Conservation (phyloP, 495 filamentous ascomycete species). For the Barbatosphaeria neglecta region DNA sequence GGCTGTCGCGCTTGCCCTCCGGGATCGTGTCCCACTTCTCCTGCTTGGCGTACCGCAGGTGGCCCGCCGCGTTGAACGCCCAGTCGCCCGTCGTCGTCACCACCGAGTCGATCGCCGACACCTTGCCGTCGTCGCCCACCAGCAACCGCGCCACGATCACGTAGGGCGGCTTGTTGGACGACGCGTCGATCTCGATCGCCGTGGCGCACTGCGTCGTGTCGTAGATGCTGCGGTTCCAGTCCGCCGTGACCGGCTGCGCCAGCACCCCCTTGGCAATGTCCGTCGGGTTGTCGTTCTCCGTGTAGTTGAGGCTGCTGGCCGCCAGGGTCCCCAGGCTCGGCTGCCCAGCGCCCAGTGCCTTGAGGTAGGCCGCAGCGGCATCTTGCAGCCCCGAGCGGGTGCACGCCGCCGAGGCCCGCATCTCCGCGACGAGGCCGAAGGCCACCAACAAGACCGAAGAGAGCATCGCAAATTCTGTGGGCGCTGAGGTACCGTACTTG, state of each 20-base stretch:
- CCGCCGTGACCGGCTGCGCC: slow-evolving; percentile 26
- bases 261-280: slow-evolving; percentile 27
- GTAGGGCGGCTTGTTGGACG: slow-evolving; percentile 20
- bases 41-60: slow-evolving; percentile 15
- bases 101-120: slow-evolving; percentile 20
- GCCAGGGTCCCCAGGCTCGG: slow-evolving; percentile 4
- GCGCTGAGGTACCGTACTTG: too few species aligned
- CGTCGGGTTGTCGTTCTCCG: slow-evolving; percentile 21
- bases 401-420: slow-evolving; percentile 12
- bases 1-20: slow-evolving; percentile 19
- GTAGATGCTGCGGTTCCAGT: slow-evolving; percentile 31
- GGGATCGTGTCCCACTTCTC: slow-evolving; percentile 27
- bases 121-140: slow-evolving; percentile 8
- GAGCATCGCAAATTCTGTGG: too few species aligned
- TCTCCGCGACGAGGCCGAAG: slow-evolving; percentile 6
- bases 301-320: slow-evolving; percentile 13
- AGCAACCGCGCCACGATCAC: slow-evolving; percentile 26
- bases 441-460: too few species aligned
- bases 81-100: slow-evolving; percentile 22
- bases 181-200: slow-evolving; percentile 36
- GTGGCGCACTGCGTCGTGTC: slow-evolving; percentile 34
- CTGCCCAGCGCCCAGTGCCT: slow-evolving; percentile 9
- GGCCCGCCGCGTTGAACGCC: slow-evolving; percentile 24
- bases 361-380: slow-evolving; percentile 14
- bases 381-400: slow-evolving; percentile 12